A percentile compares a stretch with the other conserved stretches of the same genome.
Evolutionary conservation across 208 protist species (phyloP).

Genomic region (Trypanosoma vivax): DNA sequence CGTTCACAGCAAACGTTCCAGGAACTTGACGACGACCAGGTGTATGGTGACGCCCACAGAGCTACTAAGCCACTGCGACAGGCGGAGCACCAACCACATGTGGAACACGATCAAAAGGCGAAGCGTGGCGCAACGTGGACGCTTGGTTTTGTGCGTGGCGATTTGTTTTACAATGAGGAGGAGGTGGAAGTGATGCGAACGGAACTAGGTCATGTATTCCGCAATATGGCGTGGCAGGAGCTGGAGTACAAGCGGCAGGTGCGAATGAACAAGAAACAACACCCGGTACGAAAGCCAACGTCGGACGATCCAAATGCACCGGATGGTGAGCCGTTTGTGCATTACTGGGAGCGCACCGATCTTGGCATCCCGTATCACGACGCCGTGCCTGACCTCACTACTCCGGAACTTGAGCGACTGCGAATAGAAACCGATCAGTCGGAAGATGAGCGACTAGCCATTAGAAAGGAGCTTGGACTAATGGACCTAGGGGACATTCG

Average conservation of each 20-base stretch:
- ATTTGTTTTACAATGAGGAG: constrained; percentile 90
- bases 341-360: constrained; percentile 87
- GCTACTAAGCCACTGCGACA: constrained; percentile 60
- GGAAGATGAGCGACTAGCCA: constrained; percentile 76
- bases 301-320: constrained; percentile 68
- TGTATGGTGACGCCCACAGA: constrained; percentile 74
- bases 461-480: constrained; percentile 79
- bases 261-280: constrained; percentile 74
- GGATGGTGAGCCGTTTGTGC: constrained; percentile 72
- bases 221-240: constrained; percentile 87
- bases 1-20: constrained; percentile 68
- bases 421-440: constrained; percentile 77
- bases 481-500: constrained; percentile 83
- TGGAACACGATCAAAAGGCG: constrained; percentile 49
- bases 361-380: constrained; percentile 84
- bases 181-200: constrained; percentile 86
- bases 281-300: constrained; percentile 66
- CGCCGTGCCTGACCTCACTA: constrained; percentile 79
- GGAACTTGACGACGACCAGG: constrained; percentile 83
- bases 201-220: constrained; percentile 79
- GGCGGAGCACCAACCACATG: constrained; percentile 55
- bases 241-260: constrained; percentile 88
- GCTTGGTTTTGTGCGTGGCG: constrained; percentile 72
- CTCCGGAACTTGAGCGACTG: constrained; percentile 75
- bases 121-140: constrained; percentile 80